phyloP scores from a whole-genome alignment of 2,329 filamentous ascomycete genomes.

The Cladophialophora immunda region DNA sequence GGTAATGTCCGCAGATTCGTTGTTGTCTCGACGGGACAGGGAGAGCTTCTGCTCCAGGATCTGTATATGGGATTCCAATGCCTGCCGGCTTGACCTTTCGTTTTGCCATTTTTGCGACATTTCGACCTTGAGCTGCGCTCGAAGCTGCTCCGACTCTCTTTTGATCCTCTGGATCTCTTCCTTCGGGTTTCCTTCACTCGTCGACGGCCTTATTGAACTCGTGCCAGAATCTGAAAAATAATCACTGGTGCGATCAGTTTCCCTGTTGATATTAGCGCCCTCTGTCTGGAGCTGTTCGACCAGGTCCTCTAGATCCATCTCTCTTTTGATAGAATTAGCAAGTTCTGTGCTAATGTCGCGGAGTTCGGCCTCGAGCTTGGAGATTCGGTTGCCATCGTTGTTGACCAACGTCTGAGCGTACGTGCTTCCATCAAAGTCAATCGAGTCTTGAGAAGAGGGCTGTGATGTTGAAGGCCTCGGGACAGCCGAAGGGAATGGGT shows the following conservation, averaged over 20 bases:
- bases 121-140: slow-evolving; percentile 84
- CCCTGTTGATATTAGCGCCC: slow-evolving; percentile 67
- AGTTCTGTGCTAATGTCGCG: slow-evolving; percentile 92
- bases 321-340: slow-evolving; percentile 88
- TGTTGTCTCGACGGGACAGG: slow-evolving; percentile 60
- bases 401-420: slow-evolving; percentile 47
- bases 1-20: slow-evolving; percentile 53
- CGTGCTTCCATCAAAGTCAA: slow-evolving; percentile 55
- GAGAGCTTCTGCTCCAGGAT: slow-evolving; percentile 77
- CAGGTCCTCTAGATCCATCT: slow-evolving; percentile 96
- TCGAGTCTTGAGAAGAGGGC: slow-evolving; percentile 51
- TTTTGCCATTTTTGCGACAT: slow-evolving; percentile 87
- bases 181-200: slow-evolving; percentile 63
- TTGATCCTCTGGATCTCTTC: slow-evolving; percentile 84
- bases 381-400: slow-evolving; percentile 66
- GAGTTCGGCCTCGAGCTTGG: slow-evolving; percentile 93
- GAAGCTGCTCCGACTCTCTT: slow-evolving; percentile 87
- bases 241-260: slow-evolving; percentile 76
- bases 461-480: slow-evolving; percentile 49
- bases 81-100: slow-evolving; percentile 77
- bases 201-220: slow-evolving; percentile 79
- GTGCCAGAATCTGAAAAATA: slow-evolving; percentile 98
- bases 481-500: slow-evolving; percentile 38
- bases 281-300: slow-evolving; percentile 89
- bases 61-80: slow-evolving; percentile 84